Evolutionary conservation across 2,329 filamentous ascomycete species (phyloP).

Genomic region (Trichocomaceae sp.): DNA sequence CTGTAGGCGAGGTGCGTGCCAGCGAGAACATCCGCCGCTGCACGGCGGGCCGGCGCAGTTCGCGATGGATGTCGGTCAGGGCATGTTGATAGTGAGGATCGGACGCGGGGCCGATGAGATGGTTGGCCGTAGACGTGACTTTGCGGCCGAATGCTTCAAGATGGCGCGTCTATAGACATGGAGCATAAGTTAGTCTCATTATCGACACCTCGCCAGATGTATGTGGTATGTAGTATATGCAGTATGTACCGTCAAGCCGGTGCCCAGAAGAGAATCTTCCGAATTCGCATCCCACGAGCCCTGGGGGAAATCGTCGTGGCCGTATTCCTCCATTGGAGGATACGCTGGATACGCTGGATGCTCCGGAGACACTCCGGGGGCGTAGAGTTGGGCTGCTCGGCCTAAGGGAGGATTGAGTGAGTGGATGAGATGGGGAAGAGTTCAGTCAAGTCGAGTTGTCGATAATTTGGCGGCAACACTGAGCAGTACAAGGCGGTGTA

Average conservation of each 20-base stretch:
- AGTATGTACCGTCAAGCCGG: constrained; percentile 40
- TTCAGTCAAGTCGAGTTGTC: constrained; percentile 12
- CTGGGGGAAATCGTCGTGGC: constrained; percentile 42
- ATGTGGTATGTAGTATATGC: no score
- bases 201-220: no score
- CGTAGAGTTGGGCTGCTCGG: constrained; percentile 22
- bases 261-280: constrained; percentile 42
- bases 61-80: constrained; percentile 81
- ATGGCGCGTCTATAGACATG: constrained; percentile 62
- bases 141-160: constrained; percentile 91
- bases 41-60: constrained; percentile 73
- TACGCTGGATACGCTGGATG: constrained; percentile 1
- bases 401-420: not conserved
- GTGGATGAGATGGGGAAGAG: not conserved
- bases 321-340: constrained; percentile 37
- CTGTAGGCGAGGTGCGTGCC: constrained; percentile 83
- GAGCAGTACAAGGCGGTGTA: not conserved
- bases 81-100: constrained; percentile 74
- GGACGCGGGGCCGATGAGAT: constrained; percentile 67
- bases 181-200: constrained; percentile 2
- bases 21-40: constrained; percentile 90
- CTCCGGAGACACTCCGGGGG: constrained; percentile 4
- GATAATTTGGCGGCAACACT: not conserved
- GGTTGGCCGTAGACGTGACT: constrained; percentile 85
- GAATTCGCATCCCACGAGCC: constrained; percentile 31